Evolutionary conservation across 2,329 filamentous ascomycete species (phyloP).

Genomic region (Colletotrichum eremochloae): DNA sequence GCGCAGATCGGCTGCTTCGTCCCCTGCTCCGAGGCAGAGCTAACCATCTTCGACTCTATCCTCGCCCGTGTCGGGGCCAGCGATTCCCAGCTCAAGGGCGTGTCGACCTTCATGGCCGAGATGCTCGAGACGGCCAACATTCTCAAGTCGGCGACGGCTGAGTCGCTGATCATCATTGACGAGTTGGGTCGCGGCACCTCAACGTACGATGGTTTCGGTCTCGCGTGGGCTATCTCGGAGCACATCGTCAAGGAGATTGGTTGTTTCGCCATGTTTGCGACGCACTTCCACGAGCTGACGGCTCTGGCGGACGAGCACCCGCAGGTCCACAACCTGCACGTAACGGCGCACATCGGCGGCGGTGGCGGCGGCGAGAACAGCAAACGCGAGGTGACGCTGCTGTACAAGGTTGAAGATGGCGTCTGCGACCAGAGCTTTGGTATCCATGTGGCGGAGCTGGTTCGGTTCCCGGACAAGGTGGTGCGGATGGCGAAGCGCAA

Average conservation of each 20-base stretch:
- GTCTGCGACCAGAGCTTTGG: constrained; percentile 98
- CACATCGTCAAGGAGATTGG: constrained; percentile 97
- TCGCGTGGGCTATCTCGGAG: constrained; percentile 99
- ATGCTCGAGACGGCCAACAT: constrained; percentile 99
- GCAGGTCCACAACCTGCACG: constrained; percentile 93
- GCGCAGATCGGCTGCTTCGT: constrained; percentile 98
- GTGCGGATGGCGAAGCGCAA: constrained; percentile 99
- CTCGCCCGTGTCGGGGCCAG: constrained; percentile 95
- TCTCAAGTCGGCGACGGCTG: constrained; percentile 93
- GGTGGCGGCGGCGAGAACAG: constrained; percentile 58
- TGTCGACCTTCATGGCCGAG: constrained; percentile 99
- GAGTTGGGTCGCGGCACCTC: constrained; percentile 96
- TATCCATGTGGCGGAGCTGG: constrained; percentile 97
- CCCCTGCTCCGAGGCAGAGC: constrained; percentile 87
- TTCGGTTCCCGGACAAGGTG: constrained; percentile 96
- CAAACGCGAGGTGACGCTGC: constrained; percentile 89
- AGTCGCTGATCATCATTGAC: constrained; percentile 98
- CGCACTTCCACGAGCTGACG: constrained; percentile 98
- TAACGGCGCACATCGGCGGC: constrained; percentile 89
- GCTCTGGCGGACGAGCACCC: constrained; percentile 88
- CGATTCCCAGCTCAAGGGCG: constrained; percentile 96
- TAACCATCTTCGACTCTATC: constrained; percentile 97
- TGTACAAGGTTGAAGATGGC: constrained; percentile 96
- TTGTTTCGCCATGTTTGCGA: constrained; percentile 95
- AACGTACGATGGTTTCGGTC: constrained; percentile 97